phyloP scores from a whole-genome alignment of 768 basidiomycete genomes.

The Mycena vulgaris region DNA sequence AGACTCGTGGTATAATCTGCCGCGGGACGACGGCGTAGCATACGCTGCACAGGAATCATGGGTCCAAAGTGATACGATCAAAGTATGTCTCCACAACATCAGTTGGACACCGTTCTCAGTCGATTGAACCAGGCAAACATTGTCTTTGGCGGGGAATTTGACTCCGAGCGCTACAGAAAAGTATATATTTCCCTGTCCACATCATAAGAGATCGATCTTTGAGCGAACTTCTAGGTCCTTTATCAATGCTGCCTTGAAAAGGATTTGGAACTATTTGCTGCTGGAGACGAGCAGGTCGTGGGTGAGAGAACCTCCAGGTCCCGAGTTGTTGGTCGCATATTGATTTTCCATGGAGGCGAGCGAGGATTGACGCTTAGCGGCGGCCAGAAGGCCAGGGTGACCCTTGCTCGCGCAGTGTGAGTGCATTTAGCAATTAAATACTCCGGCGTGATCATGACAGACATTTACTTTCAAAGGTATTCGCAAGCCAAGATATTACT shows the following conservation, averaged over 20 bases:
- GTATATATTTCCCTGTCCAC: neutral
- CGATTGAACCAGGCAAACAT: constrained; percentile 75
- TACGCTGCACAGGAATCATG: constrained; percentile 90
- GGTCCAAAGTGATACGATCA: constrained; percentile 86
- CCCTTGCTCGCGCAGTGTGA: constrained; percentile 67
- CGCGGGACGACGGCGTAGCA: constrained; percentile 76
- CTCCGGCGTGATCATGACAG: neutral
- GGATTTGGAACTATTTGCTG: constrained; percentile 79
- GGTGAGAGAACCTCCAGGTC: constrained; percentile 13
- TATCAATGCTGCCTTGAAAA: constrained; percentile 79
- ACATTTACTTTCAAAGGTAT: constrained; percentile 45
- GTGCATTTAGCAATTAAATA: neutral
- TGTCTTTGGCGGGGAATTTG: constrained; percentile 82
- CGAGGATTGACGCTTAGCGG: constrained; percentile 62
- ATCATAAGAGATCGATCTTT: neutral
- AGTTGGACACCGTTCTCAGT: neutral
- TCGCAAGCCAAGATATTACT: constrained; percentile 73
- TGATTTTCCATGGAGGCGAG: constrained; percentile 62
- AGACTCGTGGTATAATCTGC: constrained; percentile 78
- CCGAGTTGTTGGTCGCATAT: neutral
- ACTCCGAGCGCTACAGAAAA: constrained; percentile 82
- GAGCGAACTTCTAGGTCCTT: constrained; percentile 1
- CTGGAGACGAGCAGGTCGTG: constrained; percentile 61
- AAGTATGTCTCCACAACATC: constrained; percentile 48
- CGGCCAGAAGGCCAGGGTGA: constrained; percentile 65